Evolutionary conservation across 1,284 basidiomycete genomes (phyloP), one percentile per base, ranked within the genome.

Genomic region (Agroathelia rolfsii): DNA sequence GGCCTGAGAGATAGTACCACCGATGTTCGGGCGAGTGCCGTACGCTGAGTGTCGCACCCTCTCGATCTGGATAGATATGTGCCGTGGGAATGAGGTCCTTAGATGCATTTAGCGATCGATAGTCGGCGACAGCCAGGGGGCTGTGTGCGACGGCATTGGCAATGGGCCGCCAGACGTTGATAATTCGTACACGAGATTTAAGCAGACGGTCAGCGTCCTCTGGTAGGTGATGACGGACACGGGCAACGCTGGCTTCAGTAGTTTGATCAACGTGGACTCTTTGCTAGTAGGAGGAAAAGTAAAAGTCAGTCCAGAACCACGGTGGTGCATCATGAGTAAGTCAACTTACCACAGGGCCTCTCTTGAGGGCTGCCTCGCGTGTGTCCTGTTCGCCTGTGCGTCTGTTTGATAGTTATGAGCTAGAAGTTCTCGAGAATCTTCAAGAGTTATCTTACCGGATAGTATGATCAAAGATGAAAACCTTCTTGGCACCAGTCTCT

Each of bases 191-290:
- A 21, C 77, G 71, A n/a, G 57, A 55, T 40, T 63, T 49, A 15
- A 72, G 55, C 6, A 68, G 57, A 11, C 51, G 52, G 3, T 64
- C 58, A 1, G 53, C 69, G 1, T 73, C 69, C 6, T 50, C 53
- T 10, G 60, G 61, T 17, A 71, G 58, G 41, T 76, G 72, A 9
- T 64, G 59, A 38, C 65, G 62, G 2, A 77, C 72, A 13, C 73
- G 68, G 2, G 54, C 56, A 14, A 64, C 52, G 9, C 67, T 55
- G 3, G 72, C 62, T 7, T 53, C 43, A 24, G 56, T 59, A 0
- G 74, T 73, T 50, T 78, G 75, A 48, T 78, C 76, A 35, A 74
- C 64, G 44, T 77, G 75, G 0, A 66, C 66, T 23, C 45, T 46
- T 30, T 46, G 44, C 53, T 53, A 34, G 16, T 25, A 11, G 25